A percentile compares a stretch with the other conserved stretches of the same genome.
Conservation (phyloP, 164 flowering plant genomes). For the Magnolia kwangsiensis region DNA sequence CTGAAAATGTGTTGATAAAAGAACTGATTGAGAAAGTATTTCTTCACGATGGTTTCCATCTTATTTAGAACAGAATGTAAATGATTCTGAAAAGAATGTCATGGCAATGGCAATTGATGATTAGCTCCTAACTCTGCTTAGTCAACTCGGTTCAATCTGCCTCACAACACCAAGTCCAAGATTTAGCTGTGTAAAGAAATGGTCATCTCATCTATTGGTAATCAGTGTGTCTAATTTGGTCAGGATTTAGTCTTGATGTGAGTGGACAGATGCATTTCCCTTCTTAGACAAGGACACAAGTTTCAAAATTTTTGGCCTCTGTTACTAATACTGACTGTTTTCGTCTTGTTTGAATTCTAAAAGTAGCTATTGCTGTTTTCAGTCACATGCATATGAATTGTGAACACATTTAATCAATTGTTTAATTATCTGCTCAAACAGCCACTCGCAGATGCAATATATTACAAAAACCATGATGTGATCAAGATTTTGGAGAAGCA, state of each 20-base stretch:
- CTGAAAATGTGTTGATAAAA: background rate
- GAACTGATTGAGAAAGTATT: background rate
- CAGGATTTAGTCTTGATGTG: too few relatives aligned
- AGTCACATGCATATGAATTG: background rate
- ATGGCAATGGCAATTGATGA: background rate
- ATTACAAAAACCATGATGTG: slow-evolving; percentile 77
- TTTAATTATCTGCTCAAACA: slow-evolving; percentile 22
- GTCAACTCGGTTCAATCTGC: background rate
- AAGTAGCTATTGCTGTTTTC: background rate
- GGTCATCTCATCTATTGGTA: background rate
- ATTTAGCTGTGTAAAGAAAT: background rate
- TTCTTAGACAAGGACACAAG: background rate
- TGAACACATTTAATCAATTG: background rate
- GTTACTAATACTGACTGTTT: background rate
- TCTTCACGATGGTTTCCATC: background rate
- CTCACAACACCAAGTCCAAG: background rate
- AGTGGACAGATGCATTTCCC: background rate
- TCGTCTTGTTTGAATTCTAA: background rate
- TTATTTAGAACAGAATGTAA: background rate
- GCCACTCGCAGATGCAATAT: slow-evolving; percentile 98
- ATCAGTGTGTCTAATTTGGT: background rate
- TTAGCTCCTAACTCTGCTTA: background rate
- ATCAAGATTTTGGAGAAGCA: slow-evolving; percentile 79
- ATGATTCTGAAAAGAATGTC: too few relatives aligned
- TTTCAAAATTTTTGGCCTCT: background rate